phyloP scores from a whole-genome alignment of 495 filamentous ascomycete genomes.

The Xylaria longipes region DNA sequence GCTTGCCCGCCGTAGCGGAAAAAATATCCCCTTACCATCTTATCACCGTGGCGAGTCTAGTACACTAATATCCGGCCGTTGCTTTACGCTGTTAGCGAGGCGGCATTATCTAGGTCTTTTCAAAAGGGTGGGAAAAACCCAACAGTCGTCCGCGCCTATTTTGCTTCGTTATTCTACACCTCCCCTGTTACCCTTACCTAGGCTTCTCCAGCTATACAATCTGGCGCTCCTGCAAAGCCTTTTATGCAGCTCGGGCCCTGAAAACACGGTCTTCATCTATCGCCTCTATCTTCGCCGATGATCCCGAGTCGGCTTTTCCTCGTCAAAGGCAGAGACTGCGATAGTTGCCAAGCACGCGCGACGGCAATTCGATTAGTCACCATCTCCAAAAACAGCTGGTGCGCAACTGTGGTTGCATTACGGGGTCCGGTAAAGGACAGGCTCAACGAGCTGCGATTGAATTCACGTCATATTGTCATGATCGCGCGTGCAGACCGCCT shows the following conservation, averaged over 20 bases:
- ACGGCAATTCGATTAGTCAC: conserved; percentile 2
- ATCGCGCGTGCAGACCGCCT: neutral
- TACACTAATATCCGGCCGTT: neutral
- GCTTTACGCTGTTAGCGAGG: neutral
- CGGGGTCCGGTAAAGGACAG: neutral
- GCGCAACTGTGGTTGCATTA: neutral
- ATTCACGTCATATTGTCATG: conserved; percentile 16
- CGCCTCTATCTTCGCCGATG: conserved; percentile 12
- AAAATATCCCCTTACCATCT: conserved; percentile 4
- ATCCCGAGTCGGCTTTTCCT: neutral
- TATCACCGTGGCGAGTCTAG: conserved; percentile 3
- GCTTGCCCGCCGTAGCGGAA: conserved; percentile 5
- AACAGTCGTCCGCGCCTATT: conserved; percentile 11
- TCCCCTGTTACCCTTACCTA: neutral
- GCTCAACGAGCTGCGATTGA: neutral
- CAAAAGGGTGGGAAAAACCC: neutral
- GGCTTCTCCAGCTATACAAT: neutral
- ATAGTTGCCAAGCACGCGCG: neutral
- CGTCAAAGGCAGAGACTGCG: neutral
- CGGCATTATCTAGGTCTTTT: neutral
- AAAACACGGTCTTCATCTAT: neutral
- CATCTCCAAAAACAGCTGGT: neutral
- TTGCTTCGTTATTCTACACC: neutral
- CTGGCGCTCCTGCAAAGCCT: neutral
- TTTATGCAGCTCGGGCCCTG: neutral